phyloP scores from a whole-genome alignment of 1,284 basidiomycete genomes.

The Trichosporon sp. region DNA sequence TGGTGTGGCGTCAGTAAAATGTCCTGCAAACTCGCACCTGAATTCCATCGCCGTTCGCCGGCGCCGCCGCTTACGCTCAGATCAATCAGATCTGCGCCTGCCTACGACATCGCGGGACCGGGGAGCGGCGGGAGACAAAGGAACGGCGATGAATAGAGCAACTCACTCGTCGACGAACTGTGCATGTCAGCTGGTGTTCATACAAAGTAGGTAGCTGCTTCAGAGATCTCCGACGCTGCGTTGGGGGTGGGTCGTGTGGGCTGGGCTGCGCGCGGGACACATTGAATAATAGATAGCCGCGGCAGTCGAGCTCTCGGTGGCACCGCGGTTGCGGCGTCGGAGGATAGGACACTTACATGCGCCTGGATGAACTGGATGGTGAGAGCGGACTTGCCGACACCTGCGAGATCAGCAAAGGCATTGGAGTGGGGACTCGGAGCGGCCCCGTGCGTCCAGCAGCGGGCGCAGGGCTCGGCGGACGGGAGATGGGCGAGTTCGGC shows the following conservation, averaged over 20 bases:
- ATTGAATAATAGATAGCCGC: too few relatives aligned
- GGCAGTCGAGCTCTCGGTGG: too few relatives aligned
- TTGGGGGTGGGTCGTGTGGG: too few relatives aligned
- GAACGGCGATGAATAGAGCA: background rate
- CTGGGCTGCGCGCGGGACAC: too few relatives aligned
- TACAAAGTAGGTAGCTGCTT: too few relatives aligned
- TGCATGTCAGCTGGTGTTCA: constrained; percentile 31
- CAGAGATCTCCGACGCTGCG: too few relatives aligned
- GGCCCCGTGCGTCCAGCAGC: background rate
- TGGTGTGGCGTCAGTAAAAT: constrained; percentile 14
- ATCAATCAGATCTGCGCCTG: too few relatives aligned
- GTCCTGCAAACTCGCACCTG: background rate
- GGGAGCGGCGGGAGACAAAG: too few relatives aligned
- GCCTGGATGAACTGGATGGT: constrained; percentile 95
- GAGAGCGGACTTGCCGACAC: constrained; percentile 86
- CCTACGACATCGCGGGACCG: too few relatives aligned
- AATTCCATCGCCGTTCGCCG: background rate
- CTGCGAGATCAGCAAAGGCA: constrained; percentile 48
- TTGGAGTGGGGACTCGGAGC: background rate
- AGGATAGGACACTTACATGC: constrained; percentile 36
- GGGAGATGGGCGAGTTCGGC: background rate
- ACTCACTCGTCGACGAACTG: constrained; percentile 87
- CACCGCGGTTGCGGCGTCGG: background rate
- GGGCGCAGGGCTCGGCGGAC: background rate
- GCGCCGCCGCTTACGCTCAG: too few relatives aligned